phyloP scores from a whole-genome alignment of 768 basidiomycete genomes.

The Boletellus ananas region DNA sequence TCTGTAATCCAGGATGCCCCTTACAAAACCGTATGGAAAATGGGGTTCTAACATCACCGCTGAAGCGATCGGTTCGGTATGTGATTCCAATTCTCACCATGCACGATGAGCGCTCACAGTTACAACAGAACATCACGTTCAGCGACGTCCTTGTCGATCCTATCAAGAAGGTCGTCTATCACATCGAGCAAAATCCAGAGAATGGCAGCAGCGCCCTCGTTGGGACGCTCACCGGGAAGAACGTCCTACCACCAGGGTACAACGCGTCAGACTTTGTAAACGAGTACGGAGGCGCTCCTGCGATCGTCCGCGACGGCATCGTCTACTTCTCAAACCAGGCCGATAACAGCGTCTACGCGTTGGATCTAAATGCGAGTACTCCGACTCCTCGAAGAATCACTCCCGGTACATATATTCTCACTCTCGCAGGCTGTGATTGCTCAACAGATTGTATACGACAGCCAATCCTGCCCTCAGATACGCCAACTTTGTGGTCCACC shows the following conservation, averaged over 20 bases:
- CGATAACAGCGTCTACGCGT: constrained; percentile 47
- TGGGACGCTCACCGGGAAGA: constrained; percentile 37
- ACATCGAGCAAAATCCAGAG: constrained; percentile 53
- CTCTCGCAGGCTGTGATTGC: background rate
- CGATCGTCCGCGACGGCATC: constrained; percentile 42
- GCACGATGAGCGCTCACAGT: background rate
- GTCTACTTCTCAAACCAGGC: constrained; percentile 56
- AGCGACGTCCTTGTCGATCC: constrained; percentile 54
- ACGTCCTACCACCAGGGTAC: constrained; percentile 50
- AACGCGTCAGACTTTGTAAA: constrained; percentile 55
- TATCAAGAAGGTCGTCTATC: constrained; percentile 42
- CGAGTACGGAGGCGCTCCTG: constrained; percentile 67
- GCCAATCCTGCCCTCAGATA: constrained; percentile 18
- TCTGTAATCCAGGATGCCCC: background rate
- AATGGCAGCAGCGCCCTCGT: constrained; percentile 51
- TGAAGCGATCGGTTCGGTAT: constrained; percentile 43
- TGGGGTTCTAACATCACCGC: constrained; percentile 57
- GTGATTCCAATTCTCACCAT: background rate
- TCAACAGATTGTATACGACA: constrained; percentile 6
- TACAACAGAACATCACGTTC: constrained; percentile 25
- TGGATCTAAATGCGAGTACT: constrained; percentile 23
- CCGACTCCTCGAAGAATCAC: constrained; percentile 37
- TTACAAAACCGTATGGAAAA: constrained; percentile 49
- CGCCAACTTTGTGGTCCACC: constrained; percentile 54
- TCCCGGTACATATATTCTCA: constrained; percentile 43